A percentile compares a stretch with the other conserved stretches of the same genome.
Evolutionary conservation across 1,284 basidiomycete genomes (phyloP).

Genomic region (Cryptococcus depauperatus): DNA sequence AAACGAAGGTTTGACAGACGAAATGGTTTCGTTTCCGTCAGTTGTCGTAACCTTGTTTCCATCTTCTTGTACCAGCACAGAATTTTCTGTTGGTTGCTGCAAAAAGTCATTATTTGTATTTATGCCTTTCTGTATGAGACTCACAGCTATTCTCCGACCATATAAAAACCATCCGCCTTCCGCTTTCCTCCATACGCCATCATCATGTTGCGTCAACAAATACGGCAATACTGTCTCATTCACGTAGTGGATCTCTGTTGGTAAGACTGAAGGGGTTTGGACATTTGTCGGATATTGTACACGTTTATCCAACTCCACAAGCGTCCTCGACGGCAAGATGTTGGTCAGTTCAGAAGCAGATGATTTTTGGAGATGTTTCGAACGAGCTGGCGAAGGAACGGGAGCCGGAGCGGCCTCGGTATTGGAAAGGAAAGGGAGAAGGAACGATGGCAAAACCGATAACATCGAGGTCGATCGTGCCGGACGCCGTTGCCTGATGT

Average conservation of each 20-base stretch:
- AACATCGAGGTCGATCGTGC: too few relatives aligned
- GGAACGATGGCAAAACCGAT: slow-evolving; percentile 11
- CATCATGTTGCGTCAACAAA: slow-evolving; percentile 21
- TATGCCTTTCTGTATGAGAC: slow-evolving; percentile 1
- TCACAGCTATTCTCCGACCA: slow-evolving; percentile 21
- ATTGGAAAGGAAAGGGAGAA: slow-evolving; percentile 6
- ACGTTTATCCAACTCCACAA: neutral
- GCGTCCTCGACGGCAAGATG: neutral
- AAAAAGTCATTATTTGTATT: neutral
- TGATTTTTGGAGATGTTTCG: neutral
- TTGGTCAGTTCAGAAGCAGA: neutral
- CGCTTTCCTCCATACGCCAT: slow-evolving; percentile 28
- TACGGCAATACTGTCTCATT: slow-evolving; percentile 28
- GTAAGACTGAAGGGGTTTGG: slow-evolving; percentile 9
- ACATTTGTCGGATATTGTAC: slow-evolving; percentile 13
- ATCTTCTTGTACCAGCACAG: slow-evolving; percentile 6
- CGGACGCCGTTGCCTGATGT: too few relatives aligned
- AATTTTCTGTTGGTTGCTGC: neutral
- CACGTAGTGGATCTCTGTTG: slow-evolving; percentile 10
- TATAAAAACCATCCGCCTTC: slow-evolving; percentile 31
- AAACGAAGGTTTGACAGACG: slow-evolving; percentile 9
- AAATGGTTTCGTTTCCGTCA: neutral
- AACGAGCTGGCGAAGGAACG: slow-evolving; percentile 2
- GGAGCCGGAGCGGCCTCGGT: slow-evolving; percentile 6
- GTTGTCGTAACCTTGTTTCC: slow-evolving; percentile 1